A percentile compares a stretch with the other conserved stretches of the same genome.
Conservation (phyloP, 768 basidiomycete genomes). For the Astraeus odoratus region DNA sequence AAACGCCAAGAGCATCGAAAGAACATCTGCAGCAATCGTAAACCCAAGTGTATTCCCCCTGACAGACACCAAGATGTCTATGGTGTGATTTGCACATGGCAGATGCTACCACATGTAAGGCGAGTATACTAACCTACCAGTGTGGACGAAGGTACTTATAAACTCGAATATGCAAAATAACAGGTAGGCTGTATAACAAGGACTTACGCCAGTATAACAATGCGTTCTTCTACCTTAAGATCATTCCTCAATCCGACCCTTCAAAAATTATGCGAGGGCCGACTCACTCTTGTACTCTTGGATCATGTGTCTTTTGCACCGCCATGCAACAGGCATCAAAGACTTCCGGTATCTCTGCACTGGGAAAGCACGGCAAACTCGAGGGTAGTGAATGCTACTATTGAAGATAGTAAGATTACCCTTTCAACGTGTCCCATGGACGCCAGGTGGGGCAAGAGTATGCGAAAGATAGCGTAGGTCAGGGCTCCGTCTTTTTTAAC, state of each 20-base stretch:
- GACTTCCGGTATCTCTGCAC: not conserved
- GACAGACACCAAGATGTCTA: too few species aligned
- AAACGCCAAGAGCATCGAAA: too few species aligned
- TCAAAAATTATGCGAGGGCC: not conserved
- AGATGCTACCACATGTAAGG: too few species aligned
- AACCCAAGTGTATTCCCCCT: too few species aligned
- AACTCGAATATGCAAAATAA: too few species aligned
- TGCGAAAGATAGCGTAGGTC: not conserved
- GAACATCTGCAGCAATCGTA: too few species aligned
- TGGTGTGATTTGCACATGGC: too few species aligned
- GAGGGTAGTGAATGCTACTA: not conserved
- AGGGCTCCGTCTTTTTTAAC: constrained; percentile 18
- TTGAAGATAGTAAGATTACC: not conserved
- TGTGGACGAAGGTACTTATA: too few species aligned
- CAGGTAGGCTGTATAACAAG: too few species aligned
- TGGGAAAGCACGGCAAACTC: not conserved
- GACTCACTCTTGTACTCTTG: not conserved
- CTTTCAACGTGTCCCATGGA: not conserved
- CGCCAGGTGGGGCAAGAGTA: not conserved
- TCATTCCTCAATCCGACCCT: not conserved
- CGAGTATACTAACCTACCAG: too few species aligned
- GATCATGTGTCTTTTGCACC: not conserved
- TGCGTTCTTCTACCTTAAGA: not conserved
- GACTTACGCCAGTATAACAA: not conserved
- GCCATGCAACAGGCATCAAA: not conserved